Base-by-base conservation (phyloP, 2,329 filamentous ascomycete species). In the Davidsoniella neocaledoniae region DNA sequence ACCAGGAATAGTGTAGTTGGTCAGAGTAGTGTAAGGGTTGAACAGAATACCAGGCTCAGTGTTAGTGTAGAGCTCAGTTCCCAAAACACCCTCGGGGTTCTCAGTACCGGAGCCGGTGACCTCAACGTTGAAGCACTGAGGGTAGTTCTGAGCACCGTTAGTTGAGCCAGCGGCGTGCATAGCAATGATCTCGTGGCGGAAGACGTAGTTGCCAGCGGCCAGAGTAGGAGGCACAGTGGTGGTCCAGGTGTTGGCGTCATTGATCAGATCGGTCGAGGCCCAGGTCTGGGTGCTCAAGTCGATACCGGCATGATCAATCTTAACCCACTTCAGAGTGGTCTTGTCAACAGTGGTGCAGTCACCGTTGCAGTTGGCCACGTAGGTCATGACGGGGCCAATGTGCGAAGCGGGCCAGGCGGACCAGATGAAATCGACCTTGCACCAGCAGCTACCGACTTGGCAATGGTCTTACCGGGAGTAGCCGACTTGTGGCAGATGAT, bases 241-340 rank as follows among this genome's bases (percentile, higher is more conserved):
- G 2, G 58, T 57, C 60, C 61, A 62, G 10, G 56, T 57, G 53
- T 59, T 62, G 26, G 55, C 54, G 66, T 62, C 60, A 41, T 61
- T 56, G 55, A 73, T 68, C 51, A 76, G 61, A 1, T 69, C 59
- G 51, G 61, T 60, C 3, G 63, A 55, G 1, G 60, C 61, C 66
- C 66, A 68, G 9, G 51, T 53, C 19, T 61, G 49, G 46, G 59
- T 65, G 43, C 63, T 65, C 54, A 64, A 58, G 53, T 72, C 63
- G 55, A 76, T 68, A 51, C 77, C 79, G 33, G 61, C 66, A 50
- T 69, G 69, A 38, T 72, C 69, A 52, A 82, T 79, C 69, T 83
- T 83, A 70, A 79, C 75, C 62, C 73, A 81, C 55, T 72, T 62
- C 26, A 81, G 68, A 4, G 63, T 58, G 2, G 61, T 63, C 61